phyloP scores from a whole-genome alignment of 1,139 yeast genomes.

The Ogataea hybrid region DNA sequence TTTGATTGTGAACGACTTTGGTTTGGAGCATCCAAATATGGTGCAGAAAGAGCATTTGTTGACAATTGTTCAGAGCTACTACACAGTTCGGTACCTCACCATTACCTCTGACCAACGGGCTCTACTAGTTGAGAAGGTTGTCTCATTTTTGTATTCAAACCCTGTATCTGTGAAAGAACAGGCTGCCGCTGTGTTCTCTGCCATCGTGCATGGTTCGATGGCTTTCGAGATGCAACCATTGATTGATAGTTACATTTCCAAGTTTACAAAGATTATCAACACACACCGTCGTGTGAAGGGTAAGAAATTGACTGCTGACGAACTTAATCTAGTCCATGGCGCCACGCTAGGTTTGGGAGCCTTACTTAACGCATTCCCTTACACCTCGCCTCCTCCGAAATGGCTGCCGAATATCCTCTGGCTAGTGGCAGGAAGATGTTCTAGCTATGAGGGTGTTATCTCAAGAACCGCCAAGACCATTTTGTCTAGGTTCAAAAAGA shows the following conservation, averaged over 20 bases:
- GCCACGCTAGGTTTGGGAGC: conserved; percentile 91
- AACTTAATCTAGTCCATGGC: conserved; percentile 60
- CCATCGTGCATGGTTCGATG: conserved; percentile 78
- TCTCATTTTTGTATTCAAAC: conserved; percentile 55
- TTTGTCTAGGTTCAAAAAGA: conserved; percentile 83
- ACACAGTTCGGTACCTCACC: conserved; percentile 65
- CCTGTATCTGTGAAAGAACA: conserved; percentile 75
- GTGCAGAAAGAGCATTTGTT: conserved; percentile 70
- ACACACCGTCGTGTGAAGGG: conserved; percentile 31
- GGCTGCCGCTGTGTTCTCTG: conserved; percentile 75
- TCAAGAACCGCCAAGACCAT: conserved; percentile 85
- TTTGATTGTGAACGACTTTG: conserved; percentile 48
- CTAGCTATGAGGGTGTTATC: conserved; percentile 70
- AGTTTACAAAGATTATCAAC: conserved; percentile 39
- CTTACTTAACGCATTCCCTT: conserved; percentile 84
- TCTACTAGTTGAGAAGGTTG: conserved; percentile 52
- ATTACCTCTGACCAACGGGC: conserved; percentile 50
- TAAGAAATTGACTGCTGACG: conserved; percentile 36
- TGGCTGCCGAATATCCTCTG: conserved; percentile 85
- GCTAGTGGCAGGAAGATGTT: conserved; percentile 64
- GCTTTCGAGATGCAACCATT: conserved; percentile 47
- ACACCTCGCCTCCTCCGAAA: conserved; percentile 83
- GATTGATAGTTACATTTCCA: conserved; percentile 36
- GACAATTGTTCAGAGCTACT: conserved; percentile 71
- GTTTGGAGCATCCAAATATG: conserved; percentile 47